Conservation (phyloP, 1,139 yeast genomes). For the Geotrichum carabidarum region DNA sequence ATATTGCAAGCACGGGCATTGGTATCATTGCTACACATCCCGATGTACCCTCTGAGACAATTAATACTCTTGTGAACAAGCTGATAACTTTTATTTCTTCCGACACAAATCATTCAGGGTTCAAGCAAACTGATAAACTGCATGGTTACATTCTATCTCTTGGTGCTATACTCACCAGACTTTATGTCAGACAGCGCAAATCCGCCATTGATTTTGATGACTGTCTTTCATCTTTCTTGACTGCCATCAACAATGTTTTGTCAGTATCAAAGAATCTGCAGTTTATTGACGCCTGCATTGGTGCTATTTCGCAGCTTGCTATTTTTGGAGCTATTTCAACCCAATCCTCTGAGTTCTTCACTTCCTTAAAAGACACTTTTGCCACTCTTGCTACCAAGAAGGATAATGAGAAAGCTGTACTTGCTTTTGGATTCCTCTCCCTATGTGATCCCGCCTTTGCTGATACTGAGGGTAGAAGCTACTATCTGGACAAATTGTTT, state of each 20-base stretch:
- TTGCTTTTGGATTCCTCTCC: slow-evolving; percentile 53
- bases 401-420: slow-evolving; percentile 56
- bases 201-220: slow-evolving; percentile 14
- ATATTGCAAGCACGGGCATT: slow-evolving; percentile 44
- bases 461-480: slow-evolving; percentile 30
- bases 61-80: slow-evolving; percentile 22
- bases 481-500: slow-evolving; percentile 46
- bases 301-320: slow-evolving; percentile 51
- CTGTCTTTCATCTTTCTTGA: not conserved
- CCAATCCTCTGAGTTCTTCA: slow-evolving; percentile 33
- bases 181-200: slow-evolving; percentile 42
- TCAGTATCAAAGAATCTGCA: slow-evolving; percentile 12
- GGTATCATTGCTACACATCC: slow-evolving; percentile 56
- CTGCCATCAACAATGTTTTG: slow-evolving; percentile 2
- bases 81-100: slow-evolving; percentile 13
- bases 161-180: slow-evolving; percentile 51
- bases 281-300: slow-evolving; percentile 40
- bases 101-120: slow-evolving; percentile 13
- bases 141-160: slow-evolving; percentile 39
- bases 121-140: slow-evolving; percentile 12
- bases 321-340: slow-evolving; percentile 51
- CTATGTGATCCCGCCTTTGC: slow-evolving; percentile 37
- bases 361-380: slow-evolving; percentile 35
- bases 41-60: slow-evolving; percentile 23
- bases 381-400: slow-evolving; percentile 44